Evolutionary conservation across 208 protist species (phyloP).

Genomic region (Zelonia costaricensis): DNA sequence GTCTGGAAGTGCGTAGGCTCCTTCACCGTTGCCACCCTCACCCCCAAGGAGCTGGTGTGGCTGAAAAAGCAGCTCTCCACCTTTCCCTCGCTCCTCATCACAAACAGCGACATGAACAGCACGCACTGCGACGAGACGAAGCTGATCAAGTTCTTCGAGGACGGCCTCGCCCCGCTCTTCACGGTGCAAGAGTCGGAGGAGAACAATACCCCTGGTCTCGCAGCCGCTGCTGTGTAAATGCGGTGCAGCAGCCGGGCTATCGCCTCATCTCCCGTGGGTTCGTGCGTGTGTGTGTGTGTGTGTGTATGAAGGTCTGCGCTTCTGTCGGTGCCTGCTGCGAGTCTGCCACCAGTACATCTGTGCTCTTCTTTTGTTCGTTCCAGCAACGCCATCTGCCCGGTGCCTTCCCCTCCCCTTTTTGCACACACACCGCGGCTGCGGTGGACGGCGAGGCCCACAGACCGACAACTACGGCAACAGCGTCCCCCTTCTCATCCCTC

Average conservation of each 20-base stretch:
- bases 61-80: conserved; percentile 45
- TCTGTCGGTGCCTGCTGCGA: too few relatives aligned
- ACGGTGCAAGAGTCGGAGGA: conserved; percentile 14
- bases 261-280: background rate
- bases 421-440: too few relatives aligned
- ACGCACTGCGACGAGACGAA: conserved; percentile 31
- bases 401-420: too few relatives aligned
- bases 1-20: conserved; percentile 40
- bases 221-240: background rate
- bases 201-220: too few relatives aligned
- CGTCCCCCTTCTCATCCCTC: too few relatives aligned
- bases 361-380: too few relatives aligned
- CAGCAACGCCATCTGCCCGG: too few relatives aligned
- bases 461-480: too few relatives aligned
- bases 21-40: conserved; percentile 35
- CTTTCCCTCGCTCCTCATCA: conserved; percentile 54
- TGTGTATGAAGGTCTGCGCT: too few relatives aligned
- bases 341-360: too few relatives aligned
- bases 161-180: conserved; percentile 41
- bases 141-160: conserved; percentile 34
- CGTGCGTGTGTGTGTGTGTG: background rate
- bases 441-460: too few relatives aligned
- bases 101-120: conserved; percentile 35
- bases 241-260: too few relatives aligned
- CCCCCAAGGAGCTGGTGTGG: conserved; percentile 62